Base-by-base conservation (phyloP, 176 grass and related monocot species). In the Tillandsia leiboldiana region DNA sequence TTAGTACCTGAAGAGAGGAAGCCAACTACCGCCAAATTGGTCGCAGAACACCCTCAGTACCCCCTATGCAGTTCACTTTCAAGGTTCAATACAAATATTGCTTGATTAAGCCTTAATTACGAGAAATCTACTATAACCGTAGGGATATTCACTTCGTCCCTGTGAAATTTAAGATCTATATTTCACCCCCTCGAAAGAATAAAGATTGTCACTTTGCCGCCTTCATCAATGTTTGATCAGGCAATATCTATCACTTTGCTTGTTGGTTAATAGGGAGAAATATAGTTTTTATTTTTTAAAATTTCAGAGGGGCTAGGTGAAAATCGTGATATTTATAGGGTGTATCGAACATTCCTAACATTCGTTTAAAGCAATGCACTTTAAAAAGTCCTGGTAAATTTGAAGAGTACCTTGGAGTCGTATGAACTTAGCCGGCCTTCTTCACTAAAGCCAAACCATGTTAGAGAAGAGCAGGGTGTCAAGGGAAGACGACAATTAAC, bases 371-470 rank as follows among this genome's bases (percentile, higher is more conserved):
- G 50, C 23, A 66, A 48, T 12, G 3, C 1, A 59, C 10, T 17
- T 26, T 26, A 27, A 27, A 8, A 7, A 50, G 7, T 3, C 12
- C 11, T 49, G 8, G 5, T 51, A 68, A n/a, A 62, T 22, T 29
- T 70, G 24, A 26, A 14, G 48, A 26, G 72, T 62, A 96, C 93
- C 86, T 85, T 85, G 29, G 93, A 92, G 76, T 97, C 93, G 70
- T 90, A 90, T 63, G 89, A 92, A 83, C 89, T 80, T 77, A 92
- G 81, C 72, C 80, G 81, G 15, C 93, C 93, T 76, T 87, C 83
- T 76, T 97, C 93, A 74, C 84, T 97, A 71, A 97, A 97, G 51
- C 93, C 93, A 81, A 97, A 82, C 93, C 93, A 97, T 65, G 86
- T 85, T 82, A 97, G 67, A 61, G 74, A 74, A 61, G 93, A 97